These are phyloP conservation scores for Tetrapisispora pingtungensis DNA, from an alignment of 805 yeast species.

Conservation along the genomic window DNA sequence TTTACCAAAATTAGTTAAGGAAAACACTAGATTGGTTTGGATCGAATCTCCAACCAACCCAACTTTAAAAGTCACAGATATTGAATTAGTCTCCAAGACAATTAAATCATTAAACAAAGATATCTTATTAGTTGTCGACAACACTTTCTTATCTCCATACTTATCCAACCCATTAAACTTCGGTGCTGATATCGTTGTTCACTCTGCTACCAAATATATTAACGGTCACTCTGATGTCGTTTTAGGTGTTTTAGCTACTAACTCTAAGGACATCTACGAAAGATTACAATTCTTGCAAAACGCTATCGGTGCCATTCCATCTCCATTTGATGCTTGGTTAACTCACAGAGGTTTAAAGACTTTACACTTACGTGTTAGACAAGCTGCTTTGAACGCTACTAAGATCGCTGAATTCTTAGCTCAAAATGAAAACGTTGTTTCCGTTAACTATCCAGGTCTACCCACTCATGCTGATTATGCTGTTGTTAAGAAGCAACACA, in stretches of 20 bases:
- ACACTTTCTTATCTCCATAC: slow-evolving; percentile 83
- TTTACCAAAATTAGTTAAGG: slow-evolving; percentile 43
- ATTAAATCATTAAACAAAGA: slow-evolving; percentile 44
- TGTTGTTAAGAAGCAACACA: slow-evolving; percentile 64
- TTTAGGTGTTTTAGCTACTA: slow-evolving; percentile 72
- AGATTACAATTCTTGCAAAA: slow-evolving; percentile 70
- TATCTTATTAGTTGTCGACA: slow-evolving; percentile 66
- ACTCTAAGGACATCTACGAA: slow-evolving; percentile 48
- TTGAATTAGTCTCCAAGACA: slow-evolving; percentile 46
- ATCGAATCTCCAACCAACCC: slow-evolving; percentile 86
- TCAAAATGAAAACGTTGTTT: slow-evolving; percentile 40
- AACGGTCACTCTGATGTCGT: slow-evolving; percentile 91
- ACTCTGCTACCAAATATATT: slow-evolving; percentile 83
- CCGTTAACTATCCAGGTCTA: slow-evolving; percentile 80
- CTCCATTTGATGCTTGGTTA: slow-evolving; percentile 86
- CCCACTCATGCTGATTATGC: slow-evolving; percentile 51
- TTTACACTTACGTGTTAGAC: slow-evolving; percentile 66
- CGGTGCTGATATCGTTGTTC: slow-evolving; percentile 84
- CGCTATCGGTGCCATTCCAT: slow-evolving; percentile 82
- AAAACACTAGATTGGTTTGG: slow-evolving; percentile 72
- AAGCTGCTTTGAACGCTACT: slow-evolving; percentile 56
- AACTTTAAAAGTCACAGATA: slow-evolving; percentile 70
- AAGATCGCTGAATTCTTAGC: slow-evolving; percentile 57
- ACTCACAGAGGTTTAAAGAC: slow-evolving; percentile 90
- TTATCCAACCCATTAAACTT: slow-evolving; percentile 70